Evolutionary conservation across 1,284 basidiomycete genomes (phyloP).

Genomic region (Ceratobasidium theobromae): DNA sequence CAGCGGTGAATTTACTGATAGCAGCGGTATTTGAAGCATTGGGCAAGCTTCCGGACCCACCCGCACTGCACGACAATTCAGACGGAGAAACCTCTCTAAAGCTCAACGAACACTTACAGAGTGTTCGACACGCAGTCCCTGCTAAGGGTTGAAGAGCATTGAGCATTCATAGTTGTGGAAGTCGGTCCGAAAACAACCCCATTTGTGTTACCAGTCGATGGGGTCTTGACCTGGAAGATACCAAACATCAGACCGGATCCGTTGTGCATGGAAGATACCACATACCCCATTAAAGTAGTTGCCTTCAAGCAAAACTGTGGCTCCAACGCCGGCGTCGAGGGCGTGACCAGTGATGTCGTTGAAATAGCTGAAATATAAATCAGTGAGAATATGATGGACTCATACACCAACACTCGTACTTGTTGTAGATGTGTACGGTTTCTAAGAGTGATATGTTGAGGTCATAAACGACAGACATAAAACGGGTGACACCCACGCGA

Average conservation of each 20-base stretch:
- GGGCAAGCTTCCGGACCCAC: neutral
- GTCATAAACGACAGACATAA: neutral
- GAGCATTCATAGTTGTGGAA: neutral
- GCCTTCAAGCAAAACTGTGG: neutral
- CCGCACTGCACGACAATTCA: neutral
- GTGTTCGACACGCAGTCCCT: neutral
- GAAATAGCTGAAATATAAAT: neutral
- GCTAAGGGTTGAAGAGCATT: neutral
- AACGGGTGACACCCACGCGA: neutral
- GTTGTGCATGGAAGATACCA: neutral
- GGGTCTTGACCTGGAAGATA: neutral
- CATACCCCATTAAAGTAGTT: conserved; percentile 10
- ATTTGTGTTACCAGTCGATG: neutral
- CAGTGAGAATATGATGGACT: neutral
- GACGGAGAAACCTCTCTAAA: neutral
- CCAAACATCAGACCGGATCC: too few relatives aligned
- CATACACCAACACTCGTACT: neutral
- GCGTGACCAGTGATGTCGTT: neutral
- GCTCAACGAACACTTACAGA: neutral
- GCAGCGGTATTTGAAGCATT: neutral
- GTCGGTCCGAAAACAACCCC: neutral
- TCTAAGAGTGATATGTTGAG: neutral
- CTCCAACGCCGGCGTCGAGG: neutral
- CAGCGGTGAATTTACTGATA: neutral
- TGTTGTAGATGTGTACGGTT: conserved; percentile 7